phyloP scores from a whole-genome alignment of 2,329 filamentous ascomycete species.

The Beauveria sp. region DNA sequence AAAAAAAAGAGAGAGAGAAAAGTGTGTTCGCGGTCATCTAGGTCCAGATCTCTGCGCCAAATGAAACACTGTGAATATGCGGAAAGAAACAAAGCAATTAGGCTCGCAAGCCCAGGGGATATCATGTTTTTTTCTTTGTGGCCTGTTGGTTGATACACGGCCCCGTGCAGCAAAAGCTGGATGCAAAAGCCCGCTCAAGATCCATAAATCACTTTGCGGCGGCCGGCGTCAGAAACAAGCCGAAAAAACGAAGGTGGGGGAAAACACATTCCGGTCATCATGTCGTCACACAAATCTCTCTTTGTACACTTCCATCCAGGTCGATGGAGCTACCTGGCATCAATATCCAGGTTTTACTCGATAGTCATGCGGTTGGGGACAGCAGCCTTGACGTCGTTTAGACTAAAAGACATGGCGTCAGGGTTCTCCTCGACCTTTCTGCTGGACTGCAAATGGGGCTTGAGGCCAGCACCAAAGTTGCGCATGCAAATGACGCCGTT shows the following conservation, averaged over 20 bases:
- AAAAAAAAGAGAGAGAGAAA: not conserved
- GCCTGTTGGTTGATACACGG: not conserved
- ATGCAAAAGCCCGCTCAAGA: constrained; percentile 1
- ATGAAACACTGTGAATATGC: constrained; percentile 10
- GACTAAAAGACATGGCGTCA: constrained; percentile 47
- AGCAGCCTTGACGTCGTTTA: constrained; percentile 49
- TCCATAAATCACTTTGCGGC: not conserved
- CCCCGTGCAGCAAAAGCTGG: not conserved
- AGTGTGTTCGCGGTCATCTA: constrained; percentile 1
- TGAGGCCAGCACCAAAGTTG: constrained; percentile 87
- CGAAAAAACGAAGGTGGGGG: not conserved
- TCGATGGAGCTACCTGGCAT: not conserved
- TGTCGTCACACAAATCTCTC: constrained; percentile 6
- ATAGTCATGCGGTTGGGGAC: constrained; percentile 53
- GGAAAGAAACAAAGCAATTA: not conserved
- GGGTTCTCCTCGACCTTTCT: constrained; percentile 44
- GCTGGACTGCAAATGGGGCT: constrained; percentile 64
- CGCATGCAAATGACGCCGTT: constrained; percentile 80
- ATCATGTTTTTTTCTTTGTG: constrained; percentile 13
- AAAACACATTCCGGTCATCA: constrained; percentile 8
- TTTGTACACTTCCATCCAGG: constrained; percentile 9
- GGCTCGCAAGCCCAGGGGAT: constrained; percentile 9
- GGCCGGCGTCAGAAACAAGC: not conserved
- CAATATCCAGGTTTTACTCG: constrained; percentile 32
- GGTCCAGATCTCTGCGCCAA: constrained; percentile 1